Evolutionary conservation across 768 basidiomycete genomes (phyloP), one percentile per base, ranked within the genome.

Genomic region (Naganishia onofrii): DNA sequence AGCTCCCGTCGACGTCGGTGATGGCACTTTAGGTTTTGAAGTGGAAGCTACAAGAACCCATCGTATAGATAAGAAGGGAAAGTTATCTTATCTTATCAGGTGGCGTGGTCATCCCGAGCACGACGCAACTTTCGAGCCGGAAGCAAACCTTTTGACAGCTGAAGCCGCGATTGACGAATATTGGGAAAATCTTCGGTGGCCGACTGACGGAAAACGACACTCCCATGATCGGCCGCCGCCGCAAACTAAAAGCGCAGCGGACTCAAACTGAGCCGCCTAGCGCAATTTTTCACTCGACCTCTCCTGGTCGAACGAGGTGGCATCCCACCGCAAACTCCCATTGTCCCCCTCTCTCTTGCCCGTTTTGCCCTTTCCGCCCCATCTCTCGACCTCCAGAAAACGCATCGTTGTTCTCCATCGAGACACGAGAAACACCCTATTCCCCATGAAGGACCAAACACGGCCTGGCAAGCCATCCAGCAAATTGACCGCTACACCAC

Each of bases 81-180:
- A 55, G 3, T 7, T 55, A 7, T 26, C 29, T 15, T 55, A 55
- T 29, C 54, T 55, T n/a, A 55, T 28, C 54, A 55, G 28, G 28
- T 55, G 54, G 54, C 54, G 54, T 55, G 23, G 54, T 15, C 28
- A 55, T 26, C 23, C 54, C 28, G 54, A 55, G 9, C 54, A 55
- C 28, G 54, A 55, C 28, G n/a, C 54, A 29, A 55, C 54, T 6
- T 55, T 23, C 28, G 58, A 63, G 34, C 58, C 58, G 21, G 58
- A 36, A 21, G 58, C 13, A 63, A 63, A 63, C 54, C 54, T 29
- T 7, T 28, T 55, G 54, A 55, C 23, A 10, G 23, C 54, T 26
- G 54, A 55, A 55, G 54, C n/a, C 54, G 54, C 54, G 54, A 55
- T 55, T 3, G 28, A 26, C 6, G 54, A 55, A 26, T 55, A 55